Base-by-base conservation (phyloP, 257 asterid genomes). In the Haberlea rhodopensis region DNA sequence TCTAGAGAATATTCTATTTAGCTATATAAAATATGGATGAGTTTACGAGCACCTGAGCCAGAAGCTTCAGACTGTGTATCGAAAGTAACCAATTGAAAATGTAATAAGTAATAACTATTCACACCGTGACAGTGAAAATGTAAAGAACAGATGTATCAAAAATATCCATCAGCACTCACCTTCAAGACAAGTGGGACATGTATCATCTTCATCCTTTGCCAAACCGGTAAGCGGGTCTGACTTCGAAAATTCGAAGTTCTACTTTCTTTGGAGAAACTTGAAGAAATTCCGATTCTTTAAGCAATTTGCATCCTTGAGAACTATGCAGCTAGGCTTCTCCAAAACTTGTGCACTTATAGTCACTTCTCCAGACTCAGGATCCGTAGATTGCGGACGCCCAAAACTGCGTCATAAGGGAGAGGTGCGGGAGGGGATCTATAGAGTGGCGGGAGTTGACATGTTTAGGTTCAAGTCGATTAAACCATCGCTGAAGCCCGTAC, bases 181-280 rank as follows among this genome's bases (percentile, higher is more conserved):
- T 75, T 81, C 86, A 53, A 81, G 86, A 57, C 86, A 81, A 5
- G 83, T 78, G 48, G 86, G 83, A 61, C 86, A 81, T 72, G 57
- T 57, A 72, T 81, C 83, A 63, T 37, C 71, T 48, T 78, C 83
- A 40, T 78, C 83, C n/a, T 34, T 24, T 29, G 73, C n/a, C n/a
- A n/a, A 61, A 68, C 51, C 51, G 21, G 63, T 57, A 24, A 54
- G 32, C 26, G 60, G 62, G 22, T 56, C 52, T n/a, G 83, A 63
- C 69, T 81, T 78, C 34, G 62, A 52, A 66, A 51, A 63, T 49
- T 70, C 81, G n/a, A 56, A 52, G 27, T 37, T 63, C 75, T 11
- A 49, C 49, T 60, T 78, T 73, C 65, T 57, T 70, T 28, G 76
- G 62, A 3, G 82, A 71, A 51, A 74, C 29, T 10, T 66, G 80